Evolutionary conservation across 345 rosid species (phyloP), one percentile per base, ranked within the genome.

Genomic region (Pistacia integerrima): DNA sequence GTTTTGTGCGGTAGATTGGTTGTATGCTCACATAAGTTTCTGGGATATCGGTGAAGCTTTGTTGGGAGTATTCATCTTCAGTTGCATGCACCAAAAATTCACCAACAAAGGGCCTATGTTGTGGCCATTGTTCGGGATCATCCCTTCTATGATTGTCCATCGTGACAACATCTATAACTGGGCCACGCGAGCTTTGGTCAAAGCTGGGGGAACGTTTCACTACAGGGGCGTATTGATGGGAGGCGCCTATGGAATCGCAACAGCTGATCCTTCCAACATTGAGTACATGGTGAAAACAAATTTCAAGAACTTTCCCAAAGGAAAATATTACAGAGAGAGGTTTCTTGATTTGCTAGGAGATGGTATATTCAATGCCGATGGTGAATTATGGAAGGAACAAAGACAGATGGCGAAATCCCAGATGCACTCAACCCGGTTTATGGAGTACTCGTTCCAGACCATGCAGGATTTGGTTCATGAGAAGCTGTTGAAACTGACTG

Each of bases 301-400:
- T 63, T 94, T 92, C 83, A 78, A 74, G 36, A 94, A 92, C 89
- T 94, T 80, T 71, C 97, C 97, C 0, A 91, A 92, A 81, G 97
- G 98, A 18, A 77, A 75, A 16, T 88, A 84, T 77, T 91, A 80
- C 64, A 76, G 86, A 72, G 92, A 91, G 64, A 84, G 90, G 76
- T 91, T 94, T 62, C 44, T 30, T 0, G 94, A 94, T 70, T 76
- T 94, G 77, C 87, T 94, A 0, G 98, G 96, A 8, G 87, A 85
- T 22, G 96, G 93, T 3, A 94, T 92, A 65, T 91, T 94, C 59
- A 92, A 88, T 48, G 87, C 83, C 0, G 98, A 94, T 64, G 84
- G 64, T 33, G 90, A 82, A 16, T 55, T 76, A 22, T 94, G 98
- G 98, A 88, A 83, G 87, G 87, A 88, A 67, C 91, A 90, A 59